Evolutionary conservation across 352 stramenopile genomes (phyloP), one percentile per base, ranked within the genome.

Genomic region (Porosira glacialis): DNA sequence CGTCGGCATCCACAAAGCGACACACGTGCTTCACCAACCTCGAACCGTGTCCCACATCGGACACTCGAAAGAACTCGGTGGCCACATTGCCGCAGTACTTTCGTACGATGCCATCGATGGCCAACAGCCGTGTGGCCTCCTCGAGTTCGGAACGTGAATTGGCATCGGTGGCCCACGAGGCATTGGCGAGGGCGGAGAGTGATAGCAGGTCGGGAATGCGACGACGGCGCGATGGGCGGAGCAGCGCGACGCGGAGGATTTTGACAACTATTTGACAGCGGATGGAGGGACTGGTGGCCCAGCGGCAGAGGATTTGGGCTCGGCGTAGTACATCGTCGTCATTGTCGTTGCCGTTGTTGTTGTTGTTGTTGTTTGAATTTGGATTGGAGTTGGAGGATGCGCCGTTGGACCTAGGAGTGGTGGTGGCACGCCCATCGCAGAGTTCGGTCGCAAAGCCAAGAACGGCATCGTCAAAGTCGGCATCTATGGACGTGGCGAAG

Each of bases 51-150:
- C 60, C 63, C 39, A 75, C 69, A 68, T 92, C 84, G 27, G 81
- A 69, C 11, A 89, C 80, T 52, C 81, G 59, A 61, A 92, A 92
- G 38, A 89, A 80, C 62, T 90, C 79, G 47, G 80, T 70, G 1
- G 83, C 81, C 33, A 71, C 83, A 49, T 85, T 75, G 22, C 86
- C 86, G 60, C 83, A 90, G 52, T 92, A 92, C 33, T 75, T 80
- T 44, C 75, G 31, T 43, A 92, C 74, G 57, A 92, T 80, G 4
- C 43, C 62, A 68, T 89, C 74, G 35, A 92, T 89, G 19, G 59
- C 53, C n/a, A 92, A 53, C 2, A 92, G 52, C 28, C 86, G 43
- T 44, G 62, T 70, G 10, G 81, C 86, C 70, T 92, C 86, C 62
- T 87, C 60, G 8, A 92, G 55, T 55, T 90, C 83, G 33, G 70